Evolutionary conservation across 2,329 filamentous ascomycete species (phyloP), one percentile per base, ranked within the genome.

Genomic region (Hypomyces perniciosus): DNA sequence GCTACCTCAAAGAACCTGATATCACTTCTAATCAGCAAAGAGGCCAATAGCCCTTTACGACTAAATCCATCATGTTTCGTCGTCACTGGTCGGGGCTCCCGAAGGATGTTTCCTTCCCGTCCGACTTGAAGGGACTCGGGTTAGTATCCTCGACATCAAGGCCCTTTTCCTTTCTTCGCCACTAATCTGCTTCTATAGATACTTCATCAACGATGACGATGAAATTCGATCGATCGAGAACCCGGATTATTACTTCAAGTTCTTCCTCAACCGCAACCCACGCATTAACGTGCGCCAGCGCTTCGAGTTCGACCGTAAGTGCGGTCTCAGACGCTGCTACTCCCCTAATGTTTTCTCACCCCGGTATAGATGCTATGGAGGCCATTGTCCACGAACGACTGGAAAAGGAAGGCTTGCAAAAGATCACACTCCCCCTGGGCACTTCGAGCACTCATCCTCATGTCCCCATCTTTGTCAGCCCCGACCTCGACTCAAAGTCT

Each of bases 241-340:
- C 34, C 83, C 86, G 0, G 76, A 85, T 29, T 73, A 78, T 57
- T 85, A 84, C 62, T 95, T 89, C 73, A 79, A 88, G 58, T 96
- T 79, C 74, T 85, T 83, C 64, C 68, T 87, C 48, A 85, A 80
- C 64, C 83, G 81, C 59, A 90, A 90, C 66, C 73, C 80, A n/a
- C 83, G 90, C 35, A 78, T 85, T 69, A 96, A 96, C 65, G 78
- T 85, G 38, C 75, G 85, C 20, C 88, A 90, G 60, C 79, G 85
- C 13, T 86, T 86, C 57, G 76, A 83, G 37, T 83, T 95, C 68
- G 85, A 95, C 60, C 70, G 89, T 88, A 65, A 57, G 73, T 65
- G 5, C 12, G 2, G 1, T 3, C n/a, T 5, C 34, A 26, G 10
- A 12, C 4, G 5, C 9, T n/a, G 2, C 43, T 5, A 6, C 13